Percentiles rank a stretch among this genome's conserved stretches.
Evolutionary conservation across 192 early-diverging fungal genomes (phyloP).

Genomic region (Linnemannia zychae): DNA sequence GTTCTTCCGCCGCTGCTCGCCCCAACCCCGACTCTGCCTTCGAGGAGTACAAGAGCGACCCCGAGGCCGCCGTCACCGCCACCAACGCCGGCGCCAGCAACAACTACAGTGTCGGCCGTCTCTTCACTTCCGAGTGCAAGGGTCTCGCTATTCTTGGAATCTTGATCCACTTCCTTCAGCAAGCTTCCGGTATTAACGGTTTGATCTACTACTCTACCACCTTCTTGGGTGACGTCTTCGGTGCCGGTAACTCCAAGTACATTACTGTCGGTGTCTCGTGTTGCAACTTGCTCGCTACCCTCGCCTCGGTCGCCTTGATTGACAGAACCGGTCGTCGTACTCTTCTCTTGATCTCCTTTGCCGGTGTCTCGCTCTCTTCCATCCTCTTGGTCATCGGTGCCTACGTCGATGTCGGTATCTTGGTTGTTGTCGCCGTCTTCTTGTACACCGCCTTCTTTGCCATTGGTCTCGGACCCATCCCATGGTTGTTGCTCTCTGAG

Average conservation of each 20-base stretch:
- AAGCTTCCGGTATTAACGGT: slow-evolving; percentile 89
- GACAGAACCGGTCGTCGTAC: slow-evolving; percentile 77
- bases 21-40: slow-evolving; percentile 35
- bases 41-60: slow-evolving; percentile 36
- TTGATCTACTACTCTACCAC: slow-evolving; percentile 90
- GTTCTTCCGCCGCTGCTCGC: slow-evolving; percentile 26
- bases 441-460: slow-evolving; percentile 84
- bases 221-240: slow-evolving; percentile 78
- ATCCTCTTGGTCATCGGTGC: slow-evolving; percentile 75
- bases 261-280: slow-evolving; percentile 72
- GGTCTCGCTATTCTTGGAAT: slow-evolving; percentile 75
- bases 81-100: slow-evolving; percentile 35
- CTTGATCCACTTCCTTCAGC: slow-evolving; percentile 81
- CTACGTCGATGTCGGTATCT: slow-evolving; percentile 62
- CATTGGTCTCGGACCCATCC: slow-evolving; percentile 85
- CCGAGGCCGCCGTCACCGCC: slow-evolving; percentile 56
- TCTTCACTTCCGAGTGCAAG: slow-evolving; percentile 69
- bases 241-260: slow-evolving; percentile 65
- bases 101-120: slow-evolving; percentile 66
- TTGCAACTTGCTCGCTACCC: slow-evolving; percentile 72
- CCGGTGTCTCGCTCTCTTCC: slow-evolving; percentile 73
- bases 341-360: slow-evolving; percentile 71
- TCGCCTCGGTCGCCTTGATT: slow-evolving; percentile 70
- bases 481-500: slow-evolving; percentile 86
- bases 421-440: slow-evolving; percentile 78